Percentiles rank a stretch among this genome's conserved stretches.
These are phyloP conservation scores for Dryas alaskensis DNA, from an alignment of 306 rosid species.

Conservation along the genomic window DNA sequence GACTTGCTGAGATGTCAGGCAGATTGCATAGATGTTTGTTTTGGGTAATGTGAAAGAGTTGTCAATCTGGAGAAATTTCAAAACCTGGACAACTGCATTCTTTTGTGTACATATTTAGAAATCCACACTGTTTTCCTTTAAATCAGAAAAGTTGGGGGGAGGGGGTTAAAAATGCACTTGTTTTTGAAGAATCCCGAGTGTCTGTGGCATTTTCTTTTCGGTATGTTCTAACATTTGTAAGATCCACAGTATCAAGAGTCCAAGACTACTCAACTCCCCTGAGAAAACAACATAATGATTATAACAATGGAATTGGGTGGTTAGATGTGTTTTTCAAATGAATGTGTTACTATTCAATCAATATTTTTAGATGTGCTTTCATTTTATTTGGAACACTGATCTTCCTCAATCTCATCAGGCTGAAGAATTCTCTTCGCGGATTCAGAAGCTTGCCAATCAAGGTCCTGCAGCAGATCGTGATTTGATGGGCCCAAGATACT, in stretches of 20 bases:
- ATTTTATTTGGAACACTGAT: slow-evolving; percentile 26
- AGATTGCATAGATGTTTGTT: no score
- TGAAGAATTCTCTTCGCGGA: slow-evolving; percentile 85
- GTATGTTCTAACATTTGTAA: background rate
- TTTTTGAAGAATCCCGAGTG: no score
- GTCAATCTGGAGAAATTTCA: background rate
- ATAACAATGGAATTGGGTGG: background rate
- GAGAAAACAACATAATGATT: slow-evolving; percentile 4
- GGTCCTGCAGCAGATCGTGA: slow-evolving; percentile 71
- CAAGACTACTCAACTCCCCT: background rate
- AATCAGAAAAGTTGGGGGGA: background rate
- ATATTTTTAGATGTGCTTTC: background rate
- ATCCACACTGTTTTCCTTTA: background rate
- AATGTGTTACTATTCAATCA: background rate
- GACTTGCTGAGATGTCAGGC: background rate
- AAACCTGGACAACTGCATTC: background rate
- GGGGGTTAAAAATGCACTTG: background rate
- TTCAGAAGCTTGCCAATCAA: slow-evolving; percentile 71
- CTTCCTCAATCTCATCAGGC: slow-evolving; percentile 50
- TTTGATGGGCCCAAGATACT: slow-evolving; percentile 43
- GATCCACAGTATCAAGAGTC: background rate
- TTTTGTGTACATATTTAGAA: background rate
- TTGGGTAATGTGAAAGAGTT: background rate
- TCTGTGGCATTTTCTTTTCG: no score
- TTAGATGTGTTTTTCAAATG: background rate